Evolutionary conservation across 345 rosid species (phyloP).

Genomic region (Dovyalis caffra): DNA sequence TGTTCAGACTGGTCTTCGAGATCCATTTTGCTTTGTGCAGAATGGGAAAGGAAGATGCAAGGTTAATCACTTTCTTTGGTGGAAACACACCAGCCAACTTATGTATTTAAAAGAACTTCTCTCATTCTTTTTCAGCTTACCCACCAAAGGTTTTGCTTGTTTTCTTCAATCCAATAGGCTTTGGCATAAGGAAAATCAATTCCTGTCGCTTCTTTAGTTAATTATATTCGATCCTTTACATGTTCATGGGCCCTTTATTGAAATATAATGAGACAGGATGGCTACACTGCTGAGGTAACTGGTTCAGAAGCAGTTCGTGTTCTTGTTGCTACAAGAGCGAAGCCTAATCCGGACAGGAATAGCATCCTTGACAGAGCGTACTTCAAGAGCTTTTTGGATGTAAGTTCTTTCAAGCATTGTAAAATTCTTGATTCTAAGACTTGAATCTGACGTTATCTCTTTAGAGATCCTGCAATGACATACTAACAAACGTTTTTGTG

Average conservation of each 20-base stretch:
- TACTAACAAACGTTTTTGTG: background rate
- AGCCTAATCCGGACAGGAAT: constrained; percentile 40
- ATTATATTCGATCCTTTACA: background rate
- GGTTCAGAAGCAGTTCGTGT: constrained; percentile 65
- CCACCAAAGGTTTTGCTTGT: background rate
- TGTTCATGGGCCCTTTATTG: no score
- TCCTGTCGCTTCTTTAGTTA: background rate
- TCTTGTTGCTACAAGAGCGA: constrained; percentile 77
- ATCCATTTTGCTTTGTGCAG: constrained; percentile 56
- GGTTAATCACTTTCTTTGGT: constrained; percentile 30
- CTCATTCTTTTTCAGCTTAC: background rate
- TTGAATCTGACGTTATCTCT: background rate
- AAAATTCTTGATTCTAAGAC: background rate
- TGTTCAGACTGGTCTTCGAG: constrained; percentile 67
- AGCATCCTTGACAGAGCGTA: constrained; percentile 63
- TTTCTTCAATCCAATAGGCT: background rate
- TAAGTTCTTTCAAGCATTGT: constrained; percentile 31
- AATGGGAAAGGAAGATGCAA: constrained; percentile 77
- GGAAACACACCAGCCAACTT: background rate
- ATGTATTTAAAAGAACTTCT: background rate
- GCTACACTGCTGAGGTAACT: constrained; percentile 62
- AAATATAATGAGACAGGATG: no score
- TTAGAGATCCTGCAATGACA: background rate
- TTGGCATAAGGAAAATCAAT: background rate
- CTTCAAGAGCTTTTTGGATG: constrained; percentile 76